Conservation (phyloP, 2,329 filamentous ascomycete genomes). For the Decorospora gaudefroyi region DNA sequence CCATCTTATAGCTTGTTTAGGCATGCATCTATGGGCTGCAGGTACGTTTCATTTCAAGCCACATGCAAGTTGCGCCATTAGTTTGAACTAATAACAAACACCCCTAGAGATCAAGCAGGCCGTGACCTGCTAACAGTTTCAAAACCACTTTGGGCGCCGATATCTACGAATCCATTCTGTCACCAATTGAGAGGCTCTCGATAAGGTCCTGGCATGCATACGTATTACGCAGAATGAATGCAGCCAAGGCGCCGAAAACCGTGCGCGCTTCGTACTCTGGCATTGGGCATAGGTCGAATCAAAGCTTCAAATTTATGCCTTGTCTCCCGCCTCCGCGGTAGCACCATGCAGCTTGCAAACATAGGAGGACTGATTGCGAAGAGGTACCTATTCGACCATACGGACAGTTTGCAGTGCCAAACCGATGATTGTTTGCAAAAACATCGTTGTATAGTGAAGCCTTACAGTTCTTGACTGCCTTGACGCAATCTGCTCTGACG, state of each 20-base stretch:
- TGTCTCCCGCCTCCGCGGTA: conserved; percentile 26
- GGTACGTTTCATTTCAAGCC: conserved; percentile 2
- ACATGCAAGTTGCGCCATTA: not conserved
- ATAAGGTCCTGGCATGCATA: not conserved
- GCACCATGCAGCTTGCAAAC: conserved; percentile 19
- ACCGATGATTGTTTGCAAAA: conserved; percentile 7
- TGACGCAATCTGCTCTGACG: too few relatives aligned
- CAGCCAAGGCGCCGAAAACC: not conserved
- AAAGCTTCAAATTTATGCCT: conserved; percentile 8
- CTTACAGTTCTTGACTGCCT: not conserved
- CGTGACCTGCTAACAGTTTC: not conserved
- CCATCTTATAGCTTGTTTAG: not conserved
- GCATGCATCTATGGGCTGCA: not conserved
- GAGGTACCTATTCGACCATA: not conserved
- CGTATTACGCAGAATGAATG: not conserved
- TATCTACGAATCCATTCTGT: not conserved
- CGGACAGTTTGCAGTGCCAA: not conserved
- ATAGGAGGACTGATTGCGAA: conserved; percentile 5
- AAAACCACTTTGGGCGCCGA: not conserved
- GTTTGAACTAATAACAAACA: conserved; percentile 1
- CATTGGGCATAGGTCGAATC: conserved; percentile 1
- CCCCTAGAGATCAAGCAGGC: not conserved
- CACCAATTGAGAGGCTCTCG: not conserved
- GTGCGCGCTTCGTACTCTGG: not conserved
- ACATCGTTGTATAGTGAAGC: not conserved